Evolutionary conservation across 495 filamentous ascomycete species (phyloP).

Genomic region (Friedmanniomyces simplex): DNA sequence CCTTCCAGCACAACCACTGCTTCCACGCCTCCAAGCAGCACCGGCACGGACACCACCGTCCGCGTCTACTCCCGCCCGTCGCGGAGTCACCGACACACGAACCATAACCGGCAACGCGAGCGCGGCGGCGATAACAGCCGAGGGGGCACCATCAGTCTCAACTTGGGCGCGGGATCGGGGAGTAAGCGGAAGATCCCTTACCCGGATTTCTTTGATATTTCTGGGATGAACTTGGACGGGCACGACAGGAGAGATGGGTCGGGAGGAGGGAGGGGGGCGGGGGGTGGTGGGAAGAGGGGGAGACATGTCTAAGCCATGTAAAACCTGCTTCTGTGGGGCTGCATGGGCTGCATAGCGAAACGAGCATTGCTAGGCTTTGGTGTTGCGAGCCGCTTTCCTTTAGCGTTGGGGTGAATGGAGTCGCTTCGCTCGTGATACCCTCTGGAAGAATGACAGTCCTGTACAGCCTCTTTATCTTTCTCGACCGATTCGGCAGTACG

Average conservation of each 20-base stretch:
- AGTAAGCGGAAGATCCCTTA: slow-evolving; percentile 71
- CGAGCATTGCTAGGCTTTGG: no score
- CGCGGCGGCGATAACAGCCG: not conserved
- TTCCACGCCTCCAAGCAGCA: slow-evolving; percentile 6
- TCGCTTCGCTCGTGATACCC: no score
- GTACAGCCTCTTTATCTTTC: no score
- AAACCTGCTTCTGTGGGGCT: no score
- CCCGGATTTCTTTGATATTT: slow-evolving; percentile 76
- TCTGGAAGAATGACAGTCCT: no score
- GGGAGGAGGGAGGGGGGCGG: slow-evolving; percentile 25
- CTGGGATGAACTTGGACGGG: slow-evolving; percentile 46
- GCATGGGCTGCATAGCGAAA: no score
- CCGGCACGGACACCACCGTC: slow-evolving; percentile 23
- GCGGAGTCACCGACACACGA: slow-evolving; percentile 37
- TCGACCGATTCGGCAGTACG: no score
- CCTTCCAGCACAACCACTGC: slow-evolving; percentile 18
- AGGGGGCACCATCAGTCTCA: slow-evolving; percentile 15
- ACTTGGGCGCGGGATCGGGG: slow-evolving; percentile 50
- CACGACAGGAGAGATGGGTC: slow-evolving; percentile 47
- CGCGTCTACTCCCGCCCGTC: slow-evolving; percentile 23
- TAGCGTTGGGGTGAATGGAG: no score
- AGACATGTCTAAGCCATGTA: slow-evolving; percentile 43
- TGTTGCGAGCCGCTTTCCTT: no score
- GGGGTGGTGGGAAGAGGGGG: slow-evolving; percentile 53
- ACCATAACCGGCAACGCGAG: slow-evolving; percentile 34